Evolutionary conservation across 2,329 filamentous ascomycete genomes (phyloP), one percentile per base, ranked within the genome.

Genomic region (Colletotrichum echinochloae): DNA sequence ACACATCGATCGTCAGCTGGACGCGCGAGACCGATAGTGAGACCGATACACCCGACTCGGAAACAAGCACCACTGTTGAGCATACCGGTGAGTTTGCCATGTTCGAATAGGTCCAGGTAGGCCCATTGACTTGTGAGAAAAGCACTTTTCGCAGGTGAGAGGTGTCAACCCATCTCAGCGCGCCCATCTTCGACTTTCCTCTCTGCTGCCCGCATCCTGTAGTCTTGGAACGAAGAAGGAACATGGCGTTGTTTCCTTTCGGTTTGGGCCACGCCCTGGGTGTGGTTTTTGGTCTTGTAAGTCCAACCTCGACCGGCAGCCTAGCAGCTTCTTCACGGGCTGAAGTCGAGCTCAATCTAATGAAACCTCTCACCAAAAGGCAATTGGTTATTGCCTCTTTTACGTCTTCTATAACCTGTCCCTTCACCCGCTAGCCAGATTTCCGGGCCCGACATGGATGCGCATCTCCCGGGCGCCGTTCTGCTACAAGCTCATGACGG

Each of bases 351-450:
- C 18, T 6, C 9, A 44, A 41, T 35, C 37, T 66, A 62, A 70
- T 41, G 55, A 70, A 70, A 44, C 49, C 26, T 61, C 26, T 44
- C 20, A 8, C 7, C 7, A 14, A 16, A 23, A 71, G 69, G 30
- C 41, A 20, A 46, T 71, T 28, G 2, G 7, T 33, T 71, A 71
- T 39, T 33, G 14, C 33, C 56, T 65, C 11, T 33, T 26, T 2
- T n/a, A 52, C 2, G 16, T 39, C 48, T 26, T 80, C 35, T 79
- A 78, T 65, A 74, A 75, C 62, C 59, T 79, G 8, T 74, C 74
- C 39, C 69, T 80, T 23, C 78, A 81, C 60, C 79, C 79, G 1
- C 72, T 81, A 8, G 71, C 76, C 8, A 62, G 62, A 2, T 76
- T 79, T 33, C 78, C 79, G 0, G 79, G 79, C 37, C 79, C 77